Base-by-base conservation (phyloP, 2,329 filamentous ascomycete species). In the Microdochium nivale region DNA sequence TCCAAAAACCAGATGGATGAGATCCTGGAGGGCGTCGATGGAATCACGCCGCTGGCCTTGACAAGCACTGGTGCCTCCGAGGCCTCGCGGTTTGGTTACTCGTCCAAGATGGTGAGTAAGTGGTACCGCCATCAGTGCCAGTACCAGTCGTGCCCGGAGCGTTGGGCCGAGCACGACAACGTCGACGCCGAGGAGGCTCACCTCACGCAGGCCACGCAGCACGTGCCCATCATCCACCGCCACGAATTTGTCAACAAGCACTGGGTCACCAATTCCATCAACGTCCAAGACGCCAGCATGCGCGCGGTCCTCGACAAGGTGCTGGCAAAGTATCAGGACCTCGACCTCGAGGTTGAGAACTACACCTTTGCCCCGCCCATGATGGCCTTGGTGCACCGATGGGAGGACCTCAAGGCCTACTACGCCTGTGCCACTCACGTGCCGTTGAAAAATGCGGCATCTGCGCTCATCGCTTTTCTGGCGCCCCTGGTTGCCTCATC, bases 371-470 rank as follows among this genome's bases (percentile, higher is more conserved):
- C 52, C 7, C 56, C 60, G 2, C 65, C 65, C 0, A 68, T 64
- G 56, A 59, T 59, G 54, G 62, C 66, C 9, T 52, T 71, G 13
- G 66, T 70, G 3, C 67, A 70, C 51, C 63, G 67, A 25, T 70
- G 67, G 67, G 60, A 64, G 8, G 49, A 35, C 3, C 52, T 66
- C 25, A 58, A 60, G 43, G 19, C 48, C 13, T 60, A 54, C 37
- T 52, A 52, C 10, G 25, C 30, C 10, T 25, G 50, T 10, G 19
- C 52, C 3, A 27, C 49, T 7, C 51, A 47, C 9, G 52, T 43
- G 1, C 37, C 7, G 2, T 25, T 55, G 13, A 56, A 54, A 50
- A 54, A 49, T 33, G 56, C 58, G 16, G 56, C 55, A 1, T 53
- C 50, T 2, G 47, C 23, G 2, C 54, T 70, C n/a, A 47, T 68